Evolutionary conservation across 495 filamentous ascomycete genomes (phyloP).

Genomic region (Lindgomyces ingoldianus): DNA sequence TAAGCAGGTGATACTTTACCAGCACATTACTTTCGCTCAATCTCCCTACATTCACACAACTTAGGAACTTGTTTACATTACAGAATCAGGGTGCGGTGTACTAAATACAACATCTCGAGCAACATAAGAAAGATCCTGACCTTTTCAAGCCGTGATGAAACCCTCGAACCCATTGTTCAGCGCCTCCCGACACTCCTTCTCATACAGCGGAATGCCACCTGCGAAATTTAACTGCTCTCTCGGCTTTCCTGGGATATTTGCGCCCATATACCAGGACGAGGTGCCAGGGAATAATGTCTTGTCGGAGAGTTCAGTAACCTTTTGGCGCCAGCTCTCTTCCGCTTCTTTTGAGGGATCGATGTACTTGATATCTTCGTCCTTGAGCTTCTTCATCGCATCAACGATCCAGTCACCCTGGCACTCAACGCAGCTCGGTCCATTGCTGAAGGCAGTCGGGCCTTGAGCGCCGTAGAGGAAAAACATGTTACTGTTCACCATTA

Average conservation of each 20-base stretch:
- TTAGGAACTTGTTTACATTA: too few species aligned
- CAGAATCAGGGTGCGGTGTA: too few species aligned
- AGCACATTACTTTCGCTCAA: too few species aligned
- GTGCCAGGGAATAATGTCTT: slow-evolving; percentile 53
- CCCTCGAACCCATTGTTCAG: slow-evolving; percentile 40
- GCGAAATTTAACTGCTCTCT: slow-evolving; percentile 50
- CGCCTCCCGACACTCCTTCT: slow-evolving; percentile 40
- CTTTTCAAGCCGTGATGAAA: slow-evolving; percentile 35
- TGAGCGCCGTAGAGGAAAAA: slow-evolving; percentile 57
- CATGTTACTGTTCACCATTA: slow-evolving; percentile 46
- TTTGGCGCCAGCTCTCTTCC: slow-evolving; percentile 52
- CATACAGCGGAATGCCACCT: slow-evolving; percentile 46
- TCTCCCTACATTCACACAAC: too few species aligned
- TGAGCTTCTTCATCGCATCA: slow-evolving; percentile 49
- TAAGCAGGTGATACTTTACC: too few species aligned
- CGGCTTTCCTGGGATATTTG: slow-evolving; percentile 53
- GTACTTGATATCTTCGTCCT: slow-evolving; percentile 47
- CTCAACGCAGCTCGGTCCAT: slow-evolving; percentile 54
- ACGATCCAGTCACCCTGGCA: slow-evolving; percentile 56
- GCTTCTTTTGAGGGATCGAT: slow-evolving; percentile 51
- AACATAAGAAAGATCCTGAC: too few species aligned
- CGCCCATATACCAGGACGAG: slow-evolving; percentile 46
- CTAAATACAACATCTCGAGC: too few species aligned
- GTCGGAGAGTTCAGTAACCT: slow-evolving; percentile 46
- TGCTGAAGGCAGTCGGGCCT: slow-evolving; percentile 53